Conservation (phyloP, 148 eudicot genomes). For the Camellia lanceoleosa region DNA sequence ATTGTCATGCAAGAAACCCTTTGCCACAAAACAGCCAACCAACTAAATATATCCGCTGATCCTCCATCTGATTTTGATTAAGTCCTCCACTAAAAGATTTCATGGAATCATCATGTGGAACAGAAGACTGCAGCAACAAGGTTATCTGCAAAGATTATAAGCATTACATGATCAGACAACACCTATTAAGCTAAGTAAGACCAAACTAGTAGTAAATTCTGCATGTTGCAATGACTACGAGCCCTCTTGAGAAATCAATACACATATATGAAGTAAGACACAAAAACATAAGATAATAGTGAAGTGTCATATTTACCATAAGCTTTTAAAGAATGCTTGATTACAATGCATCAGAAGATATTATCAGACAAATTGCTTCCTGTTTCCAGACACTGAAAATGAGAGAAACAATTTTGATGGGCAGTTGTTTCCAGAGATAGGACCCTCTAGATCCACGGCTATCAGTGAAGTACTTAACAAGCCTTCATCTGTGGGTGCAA, state of each 20-base stretch:
- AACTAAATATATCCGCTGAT: conserved; percentile 42
- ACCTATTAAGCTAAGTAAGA: background rate
- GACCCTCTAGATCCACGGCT: background rate
- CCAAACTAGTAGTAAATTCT: background rate
- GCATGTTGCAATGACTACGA: background rate
- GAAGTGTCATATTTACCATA: background rate
- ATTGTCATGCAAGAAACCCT: conserved; percentile 87
- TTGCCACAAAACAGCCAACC: conserved; percentile 89
- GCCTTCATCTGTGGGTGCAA: background rate
- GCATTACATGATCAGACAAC: conserved; percentile 15
- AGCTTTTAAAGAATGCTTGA: background rate
- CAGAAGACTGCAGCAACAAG: conserved; percentile 55
- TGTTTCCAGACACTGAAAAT: conserved; percentile 1
- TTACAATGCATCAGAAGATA: background rate
- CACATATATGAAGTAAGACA: background rate
- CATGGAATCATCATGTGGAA: conserved; percentile 26
- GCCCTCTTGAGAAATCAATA: background rate
- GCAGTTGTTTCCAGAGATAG: background rate
- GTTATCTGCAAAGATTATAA: conserved; percentile 48
- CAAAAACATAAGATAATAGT: background rate
- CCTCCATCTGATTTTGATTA: conserved; percentile 36
- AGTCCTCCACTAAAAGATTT: conserved; percentile 26
- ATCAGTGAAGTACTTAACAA: background rate
- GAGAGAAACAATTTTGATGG: background rate
- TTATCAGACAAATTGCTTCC: background rate